Percentiles rank a stretch among this genome's conserved stretches.
Conservation (phyloP, 768 basidiomycete species). For the Mycena amicta region DNA sequence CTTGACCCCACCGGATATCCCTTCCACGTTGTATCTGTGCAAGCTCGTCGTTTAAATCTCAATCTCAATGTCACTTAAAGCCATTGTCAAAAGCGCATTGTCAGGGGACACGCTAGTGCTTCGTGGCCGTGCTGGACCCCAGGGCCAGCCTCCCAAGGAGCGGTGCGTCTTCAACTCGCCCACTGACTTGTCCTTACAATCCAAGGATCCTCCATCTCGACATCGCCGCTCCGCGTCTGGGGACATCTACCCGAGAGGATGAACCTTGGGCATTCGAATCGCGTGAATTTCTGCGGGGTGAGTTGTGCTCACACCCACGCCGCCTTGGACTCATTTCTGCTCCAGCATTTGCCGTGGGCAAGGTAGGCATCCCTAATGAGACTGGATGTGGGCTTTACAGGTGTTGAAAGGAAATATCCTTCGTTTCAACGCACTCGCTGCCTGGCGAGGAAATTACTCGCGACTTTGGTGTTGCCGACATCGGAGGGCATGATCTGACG, state of each 20-base stretch:
- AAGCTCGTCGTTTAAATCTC: neutral
- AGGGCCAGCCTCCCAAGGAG: conserved; percentile 90
- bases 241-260: conserved; percentile 81
- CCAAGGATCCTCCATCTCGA: conserved; percentile 87
- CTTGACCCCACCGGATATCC: neutral
- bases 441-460: conserved; percentile 75
- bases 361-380: no score
- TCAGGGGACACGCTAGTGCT: conserved; percentile 85
- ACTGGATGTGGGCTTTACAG: no score
- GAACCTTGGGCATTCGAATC: conserved; percentile 95
- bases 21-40: neutral
- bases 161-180: conserved; percentile 49
- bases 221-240: conserved; percentile 80
- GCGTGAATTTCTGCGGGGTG: conserved; percentile 81
- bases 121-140: conserved; percentile 72
- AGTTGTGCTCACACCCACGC: neutral
- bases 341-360: conserved; percentile 75
- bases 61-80: conserved; percentile 70
- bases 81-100: conserved; percentile 76
- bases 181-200: conserved; percentile 14
- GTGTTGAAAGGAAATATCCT: conserved; percentile 83
- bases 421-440: conserved; percentile 79
- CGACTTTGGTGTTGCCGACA: conserved; percentile 78
- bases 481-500: conserved; percentile 71
- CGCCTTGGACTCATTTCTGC: neutral